Percentiles rank a stretch among this genome's conserved stretches.
Evolutionary conservation across 768 basidiomycete species (phyloP).

Genomic region (Collybia mongolica): DNA sequence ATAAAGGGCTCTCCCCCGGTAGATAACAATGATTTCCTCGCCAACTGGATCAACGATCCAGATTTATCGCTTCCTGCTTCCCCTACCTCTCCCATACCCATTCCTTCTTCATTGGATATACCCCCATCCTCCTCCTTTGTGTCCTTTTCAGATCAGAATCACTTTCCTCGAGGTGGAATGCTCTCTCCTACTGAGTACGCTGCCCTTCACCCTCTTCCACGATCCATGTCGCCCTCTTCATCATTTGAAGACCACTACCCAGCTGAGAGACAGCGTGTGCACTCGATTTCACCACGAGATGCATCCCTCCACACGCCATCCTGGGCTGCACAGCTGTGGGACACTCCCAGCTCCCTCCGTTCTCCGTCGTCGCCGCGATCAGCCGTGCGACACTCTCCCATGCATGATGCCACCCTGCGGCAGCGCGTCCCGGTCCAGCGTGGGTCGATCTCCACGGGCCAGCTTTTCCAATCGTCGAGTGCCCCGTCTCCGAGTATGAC

Average conservation of each 20-base stretch:
- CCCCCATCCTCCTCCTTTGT: conserved; percentile 42
- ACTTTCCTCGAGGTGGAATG: conserved; percentile 46
- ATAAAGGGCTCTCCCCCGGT: conserved; percentile 41
- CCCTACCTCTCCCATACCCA: conserved; percentile 63
- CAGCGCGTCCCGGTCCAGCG: conserved; percentile 41
- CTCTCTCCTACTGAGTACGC: conserved; percentile 66
- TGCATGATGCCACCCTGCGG: conserved; percentile 38
- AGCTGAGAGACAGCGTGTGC: conserved; percentile 38
- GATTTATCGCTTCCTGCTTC: conserved; percentile 32
- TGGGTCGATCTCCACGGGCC: conserved; percentile 46
- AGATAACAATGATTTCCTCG: conserved; percentile 46
- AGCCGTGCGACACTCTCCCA: conserved; percentile 47
- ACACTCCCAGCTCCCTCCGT: conserved; percentile 43
- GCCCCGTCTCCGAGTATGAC: conserved; percentile 61
- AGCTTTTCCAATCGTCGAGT: conserved; percentile 69
- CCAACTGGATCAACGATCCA: conserved; percentile 66
- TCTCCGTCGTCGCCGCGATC: conserved; percentile 43
- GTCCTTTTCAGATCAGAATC: conserved; percentile 43
- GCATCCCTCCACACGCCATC: conserved; percentile 55
- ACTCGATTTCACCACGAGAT: conserved; percentile 63
- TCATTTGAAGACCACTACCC: conserved; percentile 44
- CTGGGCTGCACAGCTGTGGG: conserved; percentile 72
- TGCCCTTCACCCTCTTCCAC: conserved; percentile 58
- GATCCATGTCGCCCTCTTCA: conserved; percentile 59
- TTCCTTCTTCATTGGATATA: conserved; percentile 45